phyloP scores from a whole-genome alignment of 2,329 filamentous ascomycete species.

The Dothideomycetes sp. region DNA sequence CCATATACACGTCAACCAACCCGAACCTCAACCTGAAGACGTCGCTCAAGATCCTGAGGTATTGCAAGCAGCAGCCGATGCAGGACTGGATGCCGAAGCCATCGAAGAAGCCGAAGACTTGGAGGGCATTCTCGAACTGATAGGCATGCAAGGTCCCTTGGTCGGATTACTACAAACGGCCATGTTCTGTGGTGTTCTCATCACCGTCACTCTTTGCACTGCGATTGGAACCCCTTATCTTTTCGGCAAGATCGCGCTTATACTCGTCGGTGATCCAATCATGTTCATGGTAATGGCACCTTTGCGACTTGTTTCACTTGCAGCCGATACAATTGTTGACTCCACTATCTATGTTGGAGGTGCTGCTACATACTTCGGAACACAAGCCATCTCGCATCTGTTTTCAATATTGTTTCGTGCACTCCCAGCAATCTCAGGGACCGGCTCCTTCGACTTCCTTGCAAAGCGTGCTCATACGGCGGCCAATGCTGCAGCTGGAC shows the following conservation, averaged over 20 bases:
- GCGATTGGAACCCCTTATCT: constrained; percentile 91
- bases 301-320: constrained; percentile 59
- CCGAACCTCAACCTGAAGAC: constrained; percentile 29
- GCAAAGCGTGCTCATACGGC: constrained; percentile 6
- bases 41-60: constrained; percentile 52
- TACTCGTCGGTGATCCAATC: constrained; percentile 69
- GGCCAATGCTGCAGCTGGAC: not conserved
- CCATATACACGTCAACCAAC: constrained; percentile 23
- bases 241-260: constrained; percentile 73
- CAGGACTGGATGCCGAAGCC: constrained; percentile 62
- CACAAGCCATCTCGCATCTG: constrained; percentile 2
- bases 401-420: not conserved
- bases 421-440: no score
- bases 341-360: constrained; percentile 52
- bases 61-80: constrained; percentile 55
- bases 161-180: constrained; percentile 88
- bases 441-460: constrained; percentile 1
- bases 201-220: constrained; percentile 74
- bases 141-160: constrained; percentile 91
- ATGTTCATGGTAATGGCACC: constrained; percentile 58
- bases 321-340: constrained; percentile 75
- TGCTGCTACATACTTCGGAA: constrained; percentile 1
- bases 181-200: constrained; percentile 84
- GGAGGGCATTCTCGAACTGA: constrained; percentile 89
- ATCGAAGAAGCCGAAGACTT: constrained; percentile 84